phyloP scores from a whole-genome alignment of 2,329 filamentous ascomycete species.

The Alternaria gansuensis region DNA sequence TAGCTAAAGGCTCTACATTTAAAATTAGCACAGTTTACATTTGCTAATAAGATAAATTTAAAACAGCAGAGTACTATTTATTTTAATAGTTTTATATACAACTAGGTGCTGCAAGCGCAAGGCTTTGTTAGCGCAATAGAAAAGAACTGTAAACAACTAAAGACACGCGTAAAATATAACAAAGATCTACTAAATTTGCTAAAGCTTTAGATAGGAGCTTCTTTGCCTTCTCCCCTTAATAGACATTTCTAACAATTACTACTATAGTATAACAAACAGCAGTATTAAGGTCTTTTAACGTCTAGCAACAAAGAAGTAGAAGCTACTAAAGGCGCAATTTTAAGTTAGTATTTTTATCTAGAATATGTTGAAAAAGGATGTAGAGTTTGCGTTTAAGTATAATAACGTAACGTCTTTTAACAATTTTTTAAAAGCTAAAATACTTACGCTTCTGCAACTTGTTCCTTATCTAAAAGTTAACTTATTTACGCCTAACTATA shows the following conservation, averaged over 20 bases:
- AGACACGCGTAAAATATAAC: not conserved
- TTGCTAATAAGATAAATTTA: constrained; percentile 4
- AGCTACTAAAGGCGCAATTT: not conserved
- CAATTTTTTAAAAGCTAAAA: constrained; percentile 3
- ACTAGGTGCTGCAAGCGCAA: constrained; percentile 7
- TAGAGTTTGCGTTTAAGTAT: constrained; percentile 13
- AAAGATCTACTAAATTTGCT: constrained; percentile 6
- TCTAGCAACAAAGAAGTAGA: not conserved
- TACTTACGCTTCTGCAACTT: constrained; percentile 9
- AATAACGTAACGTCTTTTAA: constrained; percentile 8
- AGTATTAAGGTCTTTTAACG: not conserved
- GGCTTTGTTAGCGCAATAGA: not conserved
- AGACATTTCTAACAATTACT: not conserved
- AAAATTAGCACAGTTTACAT: constrained; percentile 6
- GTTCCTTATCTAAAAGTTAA: constrained; percentile 15
- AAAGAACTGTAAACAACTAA: constrained; percentile 1
- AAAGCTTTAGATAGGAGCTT: constrained; percentile 5
- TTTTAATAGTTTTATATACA: constrained; percentile 8
- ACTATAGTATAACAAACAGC: constrained; percentile 3
- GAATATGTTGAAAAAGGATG: not conserved
- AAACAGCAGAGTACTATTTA: not conserved
- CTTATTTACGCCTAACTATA: constrained; percentile 11
- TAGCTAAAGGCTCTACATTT: constrained; percentile 5
- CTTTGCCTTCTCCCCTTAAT: constrained; percentile 9
- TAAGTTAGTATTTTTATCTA: not conserved